These are phyloP conservation scores for Cucurbita maxima DNA, from an alignment of 306 rosid genomes.

Conservation along the genomic window DNA sequence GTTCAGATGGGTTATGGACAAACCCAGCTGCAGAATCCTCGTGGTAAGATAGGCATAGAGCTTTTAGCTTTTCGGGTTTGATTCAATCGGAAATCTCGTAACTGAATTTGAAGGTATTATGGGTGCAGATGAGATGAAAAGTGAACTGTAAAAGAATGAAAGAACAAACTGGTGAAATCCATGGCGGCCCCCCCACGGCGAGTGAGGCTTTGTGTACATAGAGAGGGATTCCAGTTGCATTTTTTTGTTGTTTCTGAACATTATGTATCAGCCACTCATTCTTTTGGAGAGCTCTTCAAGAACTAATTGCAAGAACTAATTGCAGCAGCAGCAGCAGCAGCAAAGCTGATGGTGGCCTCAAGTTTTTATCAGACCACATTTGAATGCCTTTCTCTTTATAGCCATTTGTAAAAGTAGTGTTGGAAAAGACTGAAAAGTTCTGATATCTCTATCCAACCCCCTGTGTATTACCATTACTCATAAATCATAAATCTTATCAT, in stretches of 20 bases:
- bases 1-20: slow-evolving; percentile 43
- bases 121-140: slow-evolving; percentile 33
- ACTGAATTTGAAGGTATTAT: background rate
- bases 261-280: slow-evolving; percentile 22
- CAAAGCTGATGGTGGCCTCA: slow-evolving; percentile 3
- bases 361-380: slow-evolving; percentile 7
- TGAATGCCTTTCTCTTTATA: background rate
- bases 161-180: slow-evolving; percentile 13
- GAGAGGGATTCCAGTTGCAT: slow-evolving; percentile 19
- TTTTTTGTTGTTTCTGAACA: slow-evolving; percentile 12
- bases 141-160: slow-evolving; percentile 18
- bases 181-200: slow-evolving; percentile 13
- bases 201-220: slow-evolving; percentile 35
- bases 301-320: slow-evolving; percentile 14
- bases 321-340: background rate
- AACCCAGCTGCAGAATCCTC: slow-evolving; percentile 22
- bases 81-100: background rate
- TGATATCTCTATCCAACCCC: slow-evolving; percentile 20
- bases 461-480: slow-evolving; percentile 17
- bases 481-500: slow-evolving; percentile 13
- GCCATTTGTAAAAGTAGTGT: slow-evolving; percentile 15
- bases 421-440: slow-evolving; percentile 8
- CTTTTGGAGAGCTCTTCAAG: slow-evolving; percentile 31
- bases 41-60: slow-evolving; percentile 17
- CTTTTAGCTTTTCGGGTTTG: background rate